Percentiles rank a stretch among this genome's conserved stretches.
phyloP scores from a whole-genome alignment of 1,284 basidiomycete genomes.

The Ganoderma leucocontextum region DNA sequence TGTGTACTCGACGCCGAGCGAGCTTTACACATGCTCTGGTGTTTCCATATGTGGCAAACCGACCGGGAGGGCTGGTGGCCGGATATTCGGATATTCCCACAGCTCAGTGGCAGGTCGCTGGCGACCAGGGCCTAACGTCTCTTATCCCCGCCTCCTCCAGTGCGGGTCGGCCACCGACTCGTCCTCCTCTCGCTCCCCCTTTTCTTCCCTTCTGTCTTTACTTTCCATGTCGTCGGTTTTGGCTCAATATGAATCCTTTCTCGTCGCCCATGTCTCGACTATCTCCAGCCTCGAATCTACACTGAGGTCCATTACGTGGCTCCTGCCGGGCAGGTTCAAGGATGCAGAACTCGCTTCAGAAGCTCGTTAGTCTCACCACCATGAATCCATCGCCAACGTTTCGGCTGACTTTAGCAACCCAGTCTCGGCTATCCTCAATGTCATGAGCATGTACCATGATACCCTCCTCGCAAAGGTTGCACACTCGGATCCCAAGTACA shows the following conservation, averaged over 20 bases:
- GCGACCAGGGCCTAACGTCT: constrained; percentile 5
- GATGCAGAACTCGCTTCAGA: constrained; percentile 95
- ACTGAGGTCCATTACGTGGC: constrained; percentile 91
- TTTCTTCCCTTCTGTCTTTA: constrained; percentile 32
- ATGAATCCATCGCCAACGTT: constrained; percentile 11
- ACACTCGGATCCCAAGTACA: constrained; percentile 69
- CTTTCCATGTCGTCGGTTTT: constrained; percentile 54
- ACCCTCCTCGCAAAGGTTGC: constrained; percentile 77
- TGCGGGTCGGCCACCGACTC: constrained; percentile 35
- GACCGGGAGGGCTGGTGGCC: constrained; percentile 26
- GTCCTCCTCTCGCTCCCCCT: constrained; percentile 28
- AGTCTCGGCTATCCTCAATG: constrained; percentile 80
- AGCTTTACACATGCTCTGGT: constrained; percentile 11
- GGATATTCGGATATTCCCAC: constrained; percentile 31
- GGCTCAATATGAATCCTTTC: constrained; percentile 81
- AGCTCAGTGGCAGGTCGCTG: constrained; percentile 4
- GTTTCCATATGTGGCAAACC: constrained; percentile 13
- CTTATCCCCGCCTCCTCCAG: constrained; percentile 29
- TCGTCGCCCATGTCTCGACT: constrained; percentile 84
- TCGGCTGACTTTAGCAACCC: constrained; percentile 27
- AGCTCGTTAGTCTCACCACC: constrained; percentile 70
- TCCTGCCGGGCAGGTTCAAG: constrained; percentile 94
- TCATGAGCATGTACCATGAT: constrained; percentile 88
- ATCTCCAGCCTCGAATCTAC: constrained; percentile 90
- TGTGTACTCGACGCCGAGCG: neutral